A percentile compares a stretch with the other conserved stretches of the same genome.
Conservation (phyloP, 495 filamentous ascomycete species). For the Mycothermus thermophilus region DNA sequence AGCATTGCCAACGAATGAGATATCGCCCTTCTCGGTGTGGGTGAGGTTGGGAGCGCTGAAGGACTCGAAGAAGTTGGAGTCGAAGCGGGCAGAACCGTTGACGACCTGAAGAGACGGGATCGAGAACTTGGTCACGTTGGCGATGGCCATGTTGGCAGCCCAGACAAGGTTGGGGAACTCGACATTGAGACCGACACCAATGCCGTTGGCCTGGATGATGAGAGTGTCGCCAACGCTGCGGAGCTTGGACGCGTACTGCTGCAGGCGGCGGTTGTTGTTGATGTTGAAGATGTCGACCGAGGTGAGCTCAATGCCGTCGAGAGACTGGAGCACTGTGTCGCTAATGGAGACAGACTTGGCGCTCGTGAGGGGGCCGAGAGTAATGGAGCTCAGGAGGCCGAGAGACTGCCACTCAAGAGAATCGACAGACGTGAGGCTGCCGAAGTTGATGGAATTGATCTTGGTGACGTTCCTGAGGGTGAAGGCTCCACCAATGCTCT, state of each 20-base stretch:
- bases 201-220: conserved; percentile 51
- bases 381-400: conserved; percentile 51
- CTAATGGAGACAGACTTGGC: conserved; percentile 55
- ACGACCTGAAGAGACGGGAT: conserved; percentile 66
- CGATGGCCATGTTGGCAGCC: conserved; percentile 75
- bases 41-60: conserved; percentile 74
- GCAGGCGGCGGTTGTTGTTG: conserved; percentile 66
- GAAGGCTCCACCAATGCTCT: conserved; percentile 48
- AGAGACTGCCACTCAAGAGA: conserved; percentile 58
- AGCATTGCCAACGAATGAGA: conserved; percentile 69
- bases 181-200: conserved; percentile 38
- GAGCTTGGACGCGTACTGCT: conserved; percentile 56
- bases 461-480: conserved; percentile 47
- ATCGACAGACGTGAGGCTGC: conserved; percentile 46
- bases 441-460: conserved; percentile 50
- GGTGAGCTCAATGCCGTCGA: conserved; percentile 66
- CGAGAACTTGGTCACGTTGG: conserved; percentile 60
- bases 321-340: conserved; percentile 63
- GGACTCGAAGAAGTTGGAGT: conserved; percentile 56
- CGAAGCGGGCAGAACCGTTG: conserved; percentile 71
- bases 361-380: conserved; percentile 49
- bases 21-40: conserved; percentile 45
- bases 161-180: conserved; percentile 61
- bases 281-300: conserved; percentile 50
- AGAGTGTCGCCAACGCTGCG: conserved; percentile 50